Base-by-base conservation (phyloP, 306 rosid species). In the Styphnolobium japonicum region DNA sequence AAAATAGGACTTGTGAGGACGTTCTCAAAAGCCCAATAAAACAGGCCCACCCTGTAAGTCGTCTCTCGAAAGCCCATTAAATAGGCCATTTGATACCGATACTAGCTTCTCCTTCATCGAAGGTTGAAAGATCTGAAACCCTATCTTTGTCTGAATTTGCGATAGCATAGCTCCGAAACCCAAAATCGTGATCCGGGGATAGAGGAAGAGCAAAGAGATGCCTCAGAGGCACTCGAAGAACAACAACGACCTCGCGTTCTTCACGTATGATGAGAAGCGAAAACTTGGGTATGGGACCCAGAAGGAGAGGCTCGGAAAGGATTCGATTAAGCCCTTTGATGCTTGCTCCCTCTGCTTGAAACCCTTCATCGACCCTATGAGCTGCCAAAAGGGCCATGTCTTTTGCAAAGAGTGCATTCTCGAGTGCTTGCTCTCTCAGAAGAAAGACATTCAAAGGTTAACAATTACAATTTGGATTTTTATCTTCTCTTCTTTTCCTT, bases 201-300 rank as follows among this genome's bases (percentile, higher is more conserved):
- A 2, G 0, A 42, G 31, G 10, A 39, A 37, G 22, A 77, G 11
- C 49, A 3, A 16, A 80, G 82, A 60, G 34, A 95, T 95, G 99
- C 98, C 98, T 71, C 99, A 95, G 89, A 87, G 99, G 76, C 99
- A 95, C 85, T 95, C 99, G 57, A 95, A 95, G 88, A 95, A 95
- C 87, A 95, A 95, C 91, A 93, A 95, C 77, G 99, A 96, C 65
- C 97, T 96, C 19, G 98, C 99, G 25, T 96, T 90, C 94, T 96
- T 96, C 96, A 96, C 99, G 34, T 96, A 96, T 60, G 99, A 95
- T 34, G 99, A 95, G 94, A 95, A 95, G 84, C 88, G 90, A 3
- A 90, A 91, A 82, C 94, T 95, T 0, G 97, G 99, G 0, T 96
- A 91, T 76, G 99, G 99, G 1, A 96, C 99, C 15, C 99, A 96